phyloP scores from a whole-genome alignment of 345 rosid genomes.

The Eucalyptus erythrocorys region DNA sequence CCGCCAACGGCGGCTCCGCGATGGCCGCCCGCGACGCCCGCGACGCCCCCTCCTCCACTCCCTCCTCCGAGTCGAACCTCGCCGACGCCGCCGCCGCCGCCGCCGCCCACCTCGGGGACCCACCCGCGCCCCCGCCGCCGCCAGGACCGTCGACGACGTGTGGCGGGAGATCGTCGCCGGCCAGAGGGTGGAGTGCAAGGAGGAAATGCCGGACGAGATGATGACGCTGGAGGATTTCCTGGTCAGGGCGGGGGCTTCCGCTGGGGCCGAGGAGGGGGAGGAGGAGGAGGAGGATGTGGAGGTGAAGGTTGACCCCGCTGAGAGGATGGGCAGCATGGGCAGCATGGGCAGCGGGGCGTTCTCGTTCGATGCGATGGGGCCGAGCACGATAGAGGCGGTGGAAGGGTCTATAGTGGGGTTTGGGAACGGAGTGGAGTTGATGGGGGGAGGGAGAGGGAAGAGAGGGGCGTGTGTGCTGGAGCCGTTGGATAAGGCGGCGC shows the following conservation, averaged over 20 bases:
- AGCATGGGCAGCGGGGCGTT: slow-evolving; percentile 39
- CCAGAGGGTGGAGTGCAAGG: slow-evolving; percentile 50
- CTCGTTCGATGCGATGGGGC: slow-evolving; percentile 32
- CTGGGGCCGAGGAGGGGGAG: slow-evolving; percentile 12
- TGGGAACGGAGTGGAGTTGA: slow-evolving; percentile 25
- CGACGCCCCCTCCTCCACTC: slow-evolving; percentile 18
- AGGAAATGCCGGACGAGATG: slow-evolving; percentile 60
- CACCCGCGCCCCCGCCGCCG: neutral
- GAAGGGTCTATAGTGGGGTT: slow-evolving; percentile 47
- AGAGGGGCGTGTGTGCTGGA: slow-evolving; percentile 62
- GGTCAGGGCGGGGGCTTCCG: slow-evolving; percentile 54
- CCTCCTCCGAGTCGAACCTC: slow-evolving; percentile 29
- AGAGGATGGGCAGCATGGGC: slow-evolving; percentile 9
- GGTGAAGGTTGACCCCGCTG: slow-evolving; percentile 15
- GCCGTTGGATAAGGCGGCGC: slow-evolving; percentile 73
- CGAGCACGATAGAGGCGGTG: neutral
- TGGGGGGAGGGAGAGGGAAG: slow-evolving; percentile 47
- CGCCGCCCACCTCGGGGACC: slow-evolving; percentile 13
- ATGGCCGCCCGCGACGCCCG: slow-evolving; percentile 47
- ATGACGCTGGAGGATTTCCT: slow-evolving; percentile 93
- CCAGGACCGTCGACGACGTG: slow-evolving; percentile 42
- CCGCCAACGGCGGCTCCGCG: slow-evolving; percentile 1
- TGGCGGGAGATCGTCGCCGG: slow-evolving; percentile 82
- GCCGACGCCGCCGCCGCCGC: slow-evolving; percentile 24
- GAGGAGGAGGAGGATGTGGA: slow-evolving; percentile 2